These are phyloP conservation scores for Clarireedia homoeocarpa DNA, from an alignment of 2,329 filamentous ascomycete species.

Conservation along the genomic window DNA sequence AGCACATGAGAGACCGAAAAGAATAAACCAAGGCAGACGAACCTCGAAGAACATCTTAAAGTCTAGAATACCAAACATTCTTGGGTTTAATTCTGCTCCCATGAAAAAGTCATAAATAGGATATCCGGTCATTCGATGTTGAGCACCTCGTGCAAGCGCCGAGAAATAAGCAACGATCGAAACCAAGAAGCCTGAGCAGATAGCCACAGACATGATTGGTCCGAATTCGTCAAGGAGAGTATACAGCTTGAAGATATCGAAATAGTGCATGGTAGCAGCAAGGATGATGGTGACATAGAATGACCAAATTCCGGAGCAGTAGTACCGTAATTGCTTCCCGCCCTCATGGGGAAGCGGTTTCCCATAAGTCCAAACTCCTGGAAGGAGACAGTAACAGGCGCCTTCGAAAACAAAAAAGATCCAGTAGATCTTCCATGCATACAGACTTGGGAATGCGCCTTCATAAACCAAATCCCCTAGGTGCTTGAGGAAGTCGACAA, in stretches of 20 bases:
- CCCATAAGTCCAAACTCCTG: conserved; percentile 80
- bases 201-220: conserved; percentile 84
- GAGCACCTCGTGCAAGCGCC: conserved; percentile 67
- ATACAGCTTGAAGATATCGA: conserved; percentile 80
- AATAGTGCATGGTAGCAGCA: conserved; percentile 67
- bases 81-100: conserved; percentile 79
- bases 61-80: conserved; percentile 76
- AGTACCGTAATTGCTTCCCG: conserved; percentile 85
- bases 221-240: conserved; percentile 94
- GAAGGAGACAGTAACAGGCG: conserved; percentile 74
- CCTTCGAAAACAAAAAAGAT: conserved; percentile 80
- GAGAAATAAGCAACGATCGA: conserved; percentile 81
- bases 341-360: conserved; percentile 78
- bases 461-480: conserved; percentile 68
- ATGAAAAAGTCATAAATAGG: conserved; percentile 86
- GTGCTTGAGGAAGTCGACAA: conserved; percentile 63
- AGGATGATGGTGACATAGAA: conserved; percentile 80
- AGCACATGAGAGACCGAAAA: conserved; percentile 70
- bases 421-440: conserved; percentile 95
- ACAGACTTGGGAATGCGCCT: conserved; percentile 72
- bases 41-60: conserved; percentile 97
- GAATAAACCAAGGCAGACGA: conserved; percentile 84
- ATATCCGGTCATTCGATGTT: conserved; percentile 87
- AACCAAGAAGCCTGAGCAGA: conserved; percentile 80
- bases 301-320: conserved; percentile 82